Evolutionary conservation across 2,329 filamentous ascomycete species (phyloP).

Genomic region (Neocatenulostroma microsporum): DNA sequence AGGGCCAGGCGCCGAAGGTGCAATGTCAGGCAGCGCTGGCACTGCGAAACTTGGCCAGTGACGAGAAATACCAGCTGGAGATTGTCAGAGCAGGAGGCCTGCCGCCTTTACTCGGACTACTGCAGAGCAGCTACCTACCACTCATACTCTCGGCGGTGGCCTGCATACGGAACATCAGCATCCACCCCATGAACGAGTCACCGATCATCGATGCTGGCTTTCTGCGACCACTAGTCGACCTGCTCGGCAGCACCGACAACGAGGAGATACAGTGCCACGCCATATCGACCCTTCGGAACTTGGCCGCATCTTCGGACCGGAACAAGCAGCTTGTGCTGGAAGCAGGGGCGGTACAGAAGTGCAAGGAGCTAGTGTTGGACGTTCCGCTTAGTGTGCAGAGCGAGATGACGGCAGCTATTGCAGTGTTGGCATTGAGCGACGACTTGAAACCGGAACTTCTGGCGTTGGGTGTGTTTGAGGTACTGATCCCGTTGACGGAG

Average conservation of each 20-base stretch:
- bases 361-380: conserved; percentile 90
- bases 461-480: conserved; percentile 89
- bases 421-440: conserved; percentile 88
- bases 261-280: conserved; percentile 99
- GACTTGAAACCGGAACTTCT: conserved; percentile 88
- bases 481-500: conserved; percentile 88
- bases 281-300: conserved; percentile 89
- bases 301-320: conserved; percentile 91
- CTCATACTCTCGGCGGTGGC: conserved; percentile 94
- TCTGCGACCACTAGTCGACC: conserved; percentile 82
- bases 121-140: conserved; percentile 92
- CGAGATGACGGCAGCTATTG: conserved; percentile 99
- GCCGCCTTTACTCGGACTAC: conserved; percentile 72
- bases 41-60: conserved; percentile 87
- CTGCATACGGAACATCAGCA: conserved; percentile 98
- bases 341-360: conserved; percentile 94
- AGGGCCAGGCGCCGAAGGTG: conserved; percentile 92
- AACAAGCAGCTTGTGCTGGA: conserved; percentile 98
- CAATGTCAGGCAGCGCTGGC: conserved; percentile 95
- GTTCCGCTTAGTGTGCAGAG: conserved; percentile 93
- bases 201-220: conserved; percentile 98
- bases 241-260: conserved; percentile 91
- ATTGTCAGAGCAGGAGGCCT: conserved; percentile 87
- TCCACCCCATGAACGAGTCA: conserved; percentile 94
- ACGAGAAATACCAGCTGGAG: conserved; percentile 97